Evolutionary conservation across 345 rosid genomes (phyloP), one percentile per base, ranked within the genome.

Genomic region (Gossypium bickii): DNA sequence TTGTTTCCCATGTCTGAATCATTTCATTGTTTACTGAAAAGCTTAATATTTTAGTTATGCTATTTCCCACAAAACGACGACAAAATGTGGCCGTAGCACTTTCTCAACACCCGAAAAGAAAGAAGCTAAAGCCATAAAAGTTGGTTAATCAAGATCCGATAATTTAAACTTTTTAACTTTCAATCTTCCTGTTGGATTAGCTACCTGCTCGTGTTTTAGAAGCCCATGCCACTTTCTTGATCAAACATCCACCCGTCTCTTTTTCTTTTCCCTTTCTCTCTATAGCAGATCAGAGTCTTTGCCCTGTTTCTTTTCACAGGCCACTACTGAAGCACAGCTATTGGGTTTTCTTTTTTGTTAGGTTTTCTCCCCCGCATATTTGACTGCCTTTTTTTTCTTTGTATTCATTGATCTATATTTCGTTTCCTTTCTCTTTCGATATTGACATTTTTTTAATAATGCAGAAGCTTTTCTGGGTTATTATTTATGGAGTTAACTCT

Each of bases 231-330:
- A 70, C 24, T 73, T 45, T 60, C 44, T 0, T 60, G 43, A 60
- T 72, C 55, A 58, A 24, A 24, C 16, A 65, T 43, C 67, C 24
- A 4, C 22, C 59, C 67, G 34, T 17, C 62, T 47, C 3, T 2
- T 56, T 56, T 56, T 18, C 24, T 20, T 17, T 55, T 7, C 10
- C 18, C n/a, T 18, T 22, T 56, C 10, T 29, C 27, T 12, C 16
- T 15, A 27, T 5, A 70, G 45, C 22, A 13, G n/a, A 24, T 47
- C 24, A 51, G 27, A 66, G 10, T 20, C n/a, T 17, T 52, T 17
- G 16, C 66, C 59, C 66, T 72, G 55, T 72, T 72, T 45, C 51
- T 44, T 65, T 44, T 51, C 27, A 43, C 13, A 17, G 48, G 49
- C 38, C 41, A 25, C 29, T n/a, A 5, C n/a, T 49, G n/a, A 4